Percentiles rank a stretch among this genome's conserved stretches.
phyloP scores from a whole-genome alignment of 1,284 basidiomycete species.

The Binderoboletus segoi region DNA sequence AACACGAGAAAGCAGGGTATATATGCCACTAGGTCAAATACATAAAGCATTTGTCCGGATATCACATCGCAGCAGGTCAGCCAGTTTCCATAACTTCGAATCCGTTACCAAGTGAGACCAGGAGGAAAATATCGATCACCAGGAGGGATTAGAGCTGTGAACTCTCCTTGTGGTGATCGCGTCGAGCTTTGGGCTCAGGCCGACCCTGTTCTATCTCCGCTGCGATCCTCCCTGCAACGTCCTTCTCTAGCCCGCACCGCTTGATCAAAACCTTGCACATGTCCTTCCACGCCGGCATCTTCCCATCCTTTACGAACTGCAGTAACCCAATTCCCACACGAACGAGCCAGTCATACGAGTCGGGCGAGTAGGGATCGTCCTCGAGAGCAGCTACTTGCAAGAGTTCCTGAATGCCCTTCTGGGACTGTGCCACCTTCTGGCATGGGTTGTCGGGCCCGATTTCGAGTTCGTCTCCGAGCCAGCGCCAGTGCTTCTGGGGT shows the following conservation, averaged over 20 bases:
- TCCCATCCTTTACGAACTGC: not conserved
- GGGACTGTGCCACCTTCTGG: too few relatives aligned
- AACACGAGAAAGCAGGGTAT: too few relatives aligned
- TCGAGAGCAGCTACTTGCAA: not conserved
- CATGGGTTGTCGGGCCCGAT: not conserved
- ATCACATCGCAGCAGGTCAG: too few relatives aligned
- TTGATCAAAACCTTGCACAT: not conserved
- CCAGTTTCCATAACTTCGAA: too few relatives aligned
- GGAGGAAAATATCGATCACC: too few relatives aligned
- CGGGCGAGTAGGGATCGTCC: not conserved
- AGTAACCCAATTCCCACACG: not conserved
- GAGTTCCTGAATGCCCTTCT: not conserved
- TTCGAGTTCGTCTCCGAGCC: not conserved
- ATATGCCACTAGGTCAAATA: too few relatives aligned
- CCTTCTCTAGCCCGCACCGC: not conserved
- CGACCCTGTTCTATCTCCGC: not conserved
- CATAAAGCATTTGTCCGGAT: too few relatives aligned
- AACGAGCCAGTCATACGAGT: not conserved
- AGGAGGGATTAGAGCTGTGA: too few relatives aligned
- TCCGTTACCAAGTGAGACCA: too few relatives aligned
- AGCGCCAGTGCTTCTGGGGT: too few relatives aligned
- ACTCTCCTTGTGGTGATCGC: too few relatives aligned
- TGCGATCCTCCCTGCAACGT: not conserved
- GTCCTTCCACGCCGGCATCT: not conserved
- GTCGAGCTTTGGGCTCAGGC: not conserved